Percentiles rank a stretch among this genome's conserved stretches.
Conservation (phyloP, 140 eudicot species). For the Flaveria floridana region DNA sequence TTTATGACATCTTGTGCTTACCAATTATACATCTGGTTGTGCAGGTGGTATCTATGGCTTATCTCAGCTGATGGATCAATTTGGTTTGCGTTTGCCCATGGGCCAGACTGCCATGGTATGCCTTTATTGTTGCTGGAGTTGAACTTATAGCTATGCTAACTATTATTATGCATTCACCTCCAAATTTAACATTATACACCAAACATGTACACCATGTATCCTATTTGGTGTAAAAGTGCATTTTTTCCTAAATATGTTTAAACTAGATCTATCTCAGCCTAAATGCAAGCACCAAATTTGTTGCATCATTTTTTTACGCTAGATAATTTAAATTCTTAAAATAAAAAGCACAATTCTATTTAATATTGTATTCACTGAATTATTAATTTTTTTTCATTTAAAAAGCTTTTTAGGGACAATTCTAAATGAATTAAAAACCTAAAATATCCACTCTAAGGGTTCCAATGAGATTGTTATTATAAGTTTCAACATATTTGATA, state of each 20-base stretch:
- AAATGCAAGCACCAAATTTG: neutral
- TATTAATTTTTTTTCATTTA: neutral
- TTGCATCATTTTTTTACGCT: too few relatives aligned
- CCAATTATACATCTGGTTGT: constrained; percentile 1
- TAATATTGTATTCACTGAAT: too few relatives aligned
- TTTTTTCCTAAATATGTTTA: neutral
- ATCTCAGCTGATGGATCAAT: constrained; percentile 79
- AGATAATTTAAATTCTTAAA: too few relatives aligned
- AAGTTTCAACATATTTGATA: neutral
- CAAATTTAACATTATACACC: neutral
- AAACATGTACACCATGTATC: neutral
- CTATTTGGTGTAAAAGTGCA: neutral
- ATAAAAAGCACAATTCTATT: neutral
- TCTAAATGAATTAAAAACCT: neutral
- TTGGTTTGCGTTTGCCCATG: constrained; percentile 68
- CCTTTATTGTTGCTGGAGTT: neutral
- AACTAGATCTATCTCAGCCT: neutral
- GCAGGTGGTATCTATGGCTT: constrained; percentile 75
- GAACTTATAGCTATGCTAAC: constrained; percentile 1
- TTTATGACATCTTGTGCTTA: neutral
- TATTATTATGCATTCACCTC: neutral
- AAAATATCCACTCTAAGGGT: neutral
- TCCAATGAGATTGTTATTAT: neutral
- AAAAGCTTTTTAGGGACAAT: neutral
- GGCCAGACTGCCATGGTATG: constrained; percentile 64